Conservation (phyloP, 129 eudicot species). For the Sambucus nigra region DNA sequence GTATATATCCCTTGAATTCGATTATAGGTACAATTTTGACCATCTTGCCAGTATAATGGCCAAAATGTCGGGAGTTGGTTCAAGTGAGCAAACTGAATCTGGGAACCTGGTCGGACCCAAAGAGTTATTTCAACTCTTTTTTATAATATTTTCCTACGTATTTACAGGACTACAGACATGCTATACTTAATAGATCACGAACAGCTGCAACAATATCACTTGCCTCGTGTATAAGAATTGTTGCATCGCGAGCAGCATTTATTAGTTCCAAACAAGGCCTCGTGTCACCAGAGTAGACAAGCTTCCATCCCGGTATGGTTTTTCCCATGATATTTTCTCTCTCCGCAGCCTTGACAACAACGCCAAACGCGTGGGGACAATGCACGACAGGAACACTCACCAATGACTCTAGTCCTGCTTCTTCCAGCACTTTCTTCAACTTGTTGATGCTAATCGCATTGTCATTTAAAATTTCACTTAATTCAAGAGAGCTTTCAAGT, state of each 20-base stretch:
- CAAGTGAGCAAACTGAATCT: too few species aligned
- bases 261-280: slow-evolving; percentile 70
- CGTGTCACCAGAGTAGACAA: too few species aligned
- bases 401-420: slow-evolving; percentile 64
- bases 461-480: slow-evolving; percentile 26
- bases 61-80: too few species aligned
- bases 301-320: too few species aligned
- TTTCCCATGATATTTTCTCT: slow-evolving; percentile 47
- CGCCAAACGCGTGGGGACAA: slow-evolving; percentile 77
- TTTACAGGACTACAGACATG: too few species aligned
- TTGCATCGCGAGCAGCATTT: slow-evolving; percentile 72
- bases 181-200: too few species aligned
- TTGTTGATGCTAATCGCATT: slow-evolving; percentile 20
- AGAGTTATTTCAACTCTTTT: too few species aligned
- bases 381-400: slow-evolving; percentile 75
- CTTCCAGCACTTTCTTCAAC: slow-evolving; percentile 40
- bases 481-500: slow-evolving; percentile 40
- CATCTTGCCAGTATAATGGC: too few species aligned
- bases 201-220: slow-evolving; percentile 4
- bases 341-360: slow-evolving; percentile 47
- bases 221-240: slow-evolving; percentile 92
- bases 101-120: too few species aligned
- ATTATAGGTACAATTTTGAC: too few species aligned
- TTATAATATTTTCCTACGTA: too few species aligned
- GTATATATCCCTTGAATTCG: too few species aligned